Evolutionary conservation across 176 grass and related monocot genomes (phyloP), one percentile per base, ranked within the genome.

Genomic region (Panicum miliaceum): DNA sequence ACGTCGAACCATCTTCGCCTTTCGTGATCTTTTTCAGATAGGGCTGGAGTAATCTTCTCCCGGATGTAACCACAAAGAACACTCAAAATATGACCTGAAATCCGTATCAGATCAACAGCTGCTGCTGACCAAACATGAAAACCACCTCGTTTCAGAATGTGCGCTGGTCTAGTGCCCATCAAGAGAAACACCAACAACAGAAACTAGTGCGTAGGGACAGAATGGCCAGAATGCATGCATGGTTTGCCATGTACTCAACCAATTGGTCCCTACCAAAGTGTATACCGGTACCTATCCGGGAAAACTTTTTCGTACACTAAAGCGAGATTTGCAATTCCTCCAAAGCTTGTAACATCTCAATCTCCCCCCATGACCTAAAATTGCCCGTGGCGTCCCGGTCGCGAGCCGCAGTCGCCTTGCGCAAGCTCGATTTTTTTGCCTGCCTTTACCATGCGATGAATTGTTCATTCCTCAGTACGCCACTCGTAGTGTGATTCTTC

Each of bases 101-200:
- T 68, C 3, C 45, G 78, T 64, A 77, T 68, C 12, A 3, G 46
- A 34, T 59, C 73, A 83, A 86, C 64, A 68, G 48, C 57, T 83
- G 83, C 67, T 54, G 18, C 80, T 79, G 40, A 90, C 80, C 84
- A 59, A 42, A 90, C 80, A 36, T 71, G 67, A 73, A 77, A 73
- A 59, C 8, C 12, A 78, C 79, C 5, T 78, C 3, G 8, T 65
- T 66, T 78, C 38, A 52, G 56, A 64, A 64, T 64, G 73, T 59
- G 65, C 22, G 67, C 37, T 5, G 41, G n/a, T 16, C 45, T 77
- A 38, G 20, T 76, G 59, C 42, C 68, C 59, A 75, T 36, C 59
- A 37, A 68, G 41, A 7, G 79, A 60, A 78, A 45, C n/a, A 71
- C 20, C 11, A 41, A 26, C 8, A 43, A 13, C 10, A 38, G 53